Conservation (phyloP, 495 filamentous ascomycete species). For the Parachaetomium inaequale region DNA sequence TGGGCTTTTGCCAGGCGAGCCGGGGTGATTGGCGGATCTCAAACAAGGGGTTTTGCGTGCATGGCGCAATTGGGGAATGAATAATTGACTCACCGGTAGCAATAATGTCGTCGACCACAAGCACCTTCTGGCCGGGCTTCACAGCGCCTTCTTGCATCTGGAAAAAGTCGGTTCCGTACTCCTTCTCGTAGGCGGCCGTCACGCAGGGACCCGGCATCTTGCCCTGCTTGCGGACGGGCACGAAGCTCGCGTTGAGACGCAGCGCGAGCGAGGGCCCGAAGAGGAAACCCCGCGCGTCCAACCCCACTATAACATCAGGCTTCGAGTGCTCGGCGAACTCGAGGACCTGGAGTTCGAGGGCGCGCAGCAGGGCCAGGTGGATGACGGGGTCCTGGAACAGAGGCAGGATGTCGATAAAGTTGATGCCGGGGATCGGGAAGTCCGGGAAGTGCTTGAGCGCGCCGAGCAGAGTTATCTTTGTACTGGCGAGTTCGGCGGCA, state of each 20-base stretch:
- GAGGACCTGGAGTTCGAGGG: slow-evolving; percentile 78
- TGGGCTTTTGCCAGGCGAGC: neutral
- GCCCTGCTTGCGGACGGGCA: slow-evolving; percentile 91
- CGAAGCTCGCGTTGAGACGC: slow-evolving; percentile 81
- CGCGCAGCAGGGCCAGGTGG: slow-evolving; percentile 75
- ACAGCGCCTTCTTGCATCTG: slow-evolving; percentile 88
- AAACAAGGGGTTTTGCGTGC: slow-evolving; percentile 11
- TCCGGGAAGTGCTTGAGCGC: slow-evolving; percentile 72
- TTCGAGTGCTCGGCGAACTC: slow-evolving; percentile 46
- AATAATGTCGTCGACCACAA: slow-evolving; percentile 97
- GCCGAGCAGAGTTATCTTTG: slow-evolving; percentile 68
- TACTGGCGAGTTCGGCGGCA: slow-evolving; percentile 86
- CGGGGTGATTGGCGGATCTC: slow-evolving; percentile 6
- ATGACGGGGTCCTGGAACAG: slow-evolving; percentile 79
- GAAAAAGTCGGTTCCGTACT: slow-evolving; percentile 95
- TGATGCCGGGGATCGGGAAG: slow-evolving; percentile 90
- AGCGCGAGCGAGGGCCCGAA: slow-evolving; percentile 90
- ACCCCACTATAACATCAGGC: slow-evolving; percentile 86
- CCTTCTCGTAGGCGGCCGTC: slow-evolving; percentile 83
- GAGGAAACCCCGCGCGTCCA: slow-evolving; percentile 93
- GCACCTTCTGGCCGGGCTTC: slow-evolving; percentile 79
- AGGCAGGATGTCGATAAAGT: slow-evolving; percentile 98
- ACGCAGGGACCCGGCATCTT: slow-evolving; percentile 89
- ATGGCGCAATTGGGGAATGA: slow-evolving; percentile 17
- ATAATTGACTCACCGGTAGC: slow-evolving; percentile 71